Evolutionary conservation across 495 filamentous ascomycete genomes (phyloP).

Genomic region (Hypomontagnella submonticulosa): DNA sequence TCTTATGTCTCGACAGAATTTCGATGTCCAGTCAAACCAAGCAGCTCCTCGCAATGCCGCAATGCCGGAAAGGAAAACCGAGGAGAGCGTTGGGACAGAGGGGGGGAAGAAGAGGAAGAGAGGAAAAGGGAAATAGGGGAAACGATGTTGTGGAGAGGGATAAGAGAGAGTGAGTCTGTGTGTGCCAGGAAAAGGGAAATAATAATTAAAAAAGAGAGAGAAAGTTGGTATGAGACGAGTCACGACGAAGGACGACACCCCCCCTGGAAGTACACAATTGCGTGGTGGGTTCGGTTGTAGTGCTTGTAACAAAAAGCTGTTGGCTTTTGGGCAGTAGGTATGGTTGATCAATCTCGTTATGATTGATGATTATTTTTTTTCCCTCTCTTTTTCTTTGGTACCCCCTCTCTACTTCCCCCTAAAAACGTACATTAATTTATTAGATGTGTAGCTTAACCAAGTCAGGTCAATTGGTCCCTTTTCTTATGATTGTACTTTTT

Average conservation of each 20-base stretch:
- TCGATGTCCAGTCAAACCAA: conserved; percentile 14
- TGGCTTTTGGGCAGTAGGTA: conserved; percentile 42
- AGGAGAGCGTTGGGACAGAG: conserved; percentile 42
- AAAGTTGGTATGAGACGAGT: conserved; percentile 36
- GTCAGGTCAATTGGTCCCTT: conserved; percentile 10
- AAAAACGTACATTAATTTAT: conserved; percentile 15
- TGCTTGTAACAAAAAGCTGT: conserved; percentile 39
- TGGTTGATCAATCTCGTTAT: conserved; percentile 47
- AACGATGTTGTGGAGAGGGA: conserved; percentile 38
- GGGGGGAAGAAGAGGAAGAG: conserved; percentile 9
- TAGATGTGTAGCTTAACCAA: conserved; percentile 4
- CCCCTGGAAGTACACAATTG: conserved; percentile 31
- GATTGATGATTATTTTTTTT: conserved; percentile 26
- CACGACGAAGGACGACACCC: conserved; percentile 37
- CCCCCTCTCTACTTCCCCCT: conserved; percentile 24
- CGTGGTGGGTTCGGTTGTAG: conserved; percentile 41
- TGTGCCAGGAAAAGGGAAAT: conserved; percentile 16
- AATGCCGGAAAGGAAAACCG: conserved; percentile 28
- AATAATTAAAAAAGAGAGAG: conserved; percentile 4
- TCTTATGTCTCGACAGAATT: conserved; percentile 14
- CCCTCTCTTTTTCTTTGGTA: conserved; percentile 10
- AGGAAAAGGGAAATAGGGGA: conserved; percentile 32
- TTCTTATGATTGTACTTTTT: conserved; percentile 27
- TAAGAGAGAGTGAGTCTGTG: conserved; percentile 33
- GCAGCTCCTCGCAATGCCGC: conserved; percentile 30